These are phyloP conservation scores for Emmonsiellopsis sp. DNA, from an alignment of 2,329 filamentous ascomycete species.

Conservation along the genomic window DNA sequence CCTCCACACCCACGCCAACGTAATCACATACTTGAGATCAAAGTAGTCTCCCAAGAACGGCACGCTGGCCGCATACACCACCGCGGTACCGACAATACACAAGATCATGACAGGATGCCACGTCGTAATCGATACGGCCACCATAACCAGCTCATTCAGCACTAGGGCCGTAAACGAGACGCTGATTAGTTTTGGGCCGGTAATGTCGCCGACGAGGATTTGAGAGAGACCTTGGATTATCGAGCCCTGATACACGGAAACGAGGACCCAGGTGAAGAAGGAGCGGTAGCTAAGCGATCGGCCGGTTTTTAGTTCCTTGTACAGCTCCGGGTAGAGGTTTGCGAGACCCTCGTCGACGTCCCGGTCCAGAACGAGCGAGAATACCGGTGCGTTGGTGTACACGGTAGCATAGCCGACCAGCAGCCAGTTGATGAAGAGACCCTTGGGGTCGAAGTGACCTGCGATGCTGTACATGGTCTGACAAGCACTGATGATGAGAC, in stretches of 20 bases:
- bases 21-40: constrained; percentile 70
- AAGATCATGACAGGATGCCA: constrained; percentile 93
- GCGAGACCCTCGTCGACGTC: constrained; percentile 92
- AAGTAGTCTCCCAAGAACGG: constrained; percentile 88
- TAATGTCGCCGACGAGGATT: constrained; percentile 68
- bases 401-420: constrained; percentile 93
- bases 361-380: constrained; percentile 86
- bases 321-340: constrained; percentile 91
- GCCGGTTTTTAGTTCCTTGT: constrained; percentile 90
- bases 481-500: constrained; percentile 87
- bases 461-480: constrained; percentile 98
- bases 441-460: constrained; percentile 83
- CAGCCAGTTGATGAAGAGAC: constrained; percentile 92
- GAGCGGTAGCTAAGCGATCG: constrained; percentile 81
- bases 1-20: constrained; percentile 78
- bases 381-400: constrained; percentile 87
- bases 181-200: constrained; percentile 63
- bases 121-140: constrained; percentile 89
- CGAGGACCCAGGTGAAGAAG: constrained; percentile 93
- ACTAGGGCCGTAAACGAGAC: constrained; percentile 88
- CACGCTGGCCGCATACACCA: constrained; percentile 70
- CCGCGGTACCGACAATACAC: constrained; percentile 69
- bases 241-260: constrained; percentile 89
- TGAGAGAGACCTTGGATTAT: constrained; percentile 94
- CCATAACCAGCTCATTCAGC: constrained; percentile 93